Evolutionary conservation across 495 filamentous ascomycete genomes (phyloP).

Genomic region (Xylaria curta): DNA sequence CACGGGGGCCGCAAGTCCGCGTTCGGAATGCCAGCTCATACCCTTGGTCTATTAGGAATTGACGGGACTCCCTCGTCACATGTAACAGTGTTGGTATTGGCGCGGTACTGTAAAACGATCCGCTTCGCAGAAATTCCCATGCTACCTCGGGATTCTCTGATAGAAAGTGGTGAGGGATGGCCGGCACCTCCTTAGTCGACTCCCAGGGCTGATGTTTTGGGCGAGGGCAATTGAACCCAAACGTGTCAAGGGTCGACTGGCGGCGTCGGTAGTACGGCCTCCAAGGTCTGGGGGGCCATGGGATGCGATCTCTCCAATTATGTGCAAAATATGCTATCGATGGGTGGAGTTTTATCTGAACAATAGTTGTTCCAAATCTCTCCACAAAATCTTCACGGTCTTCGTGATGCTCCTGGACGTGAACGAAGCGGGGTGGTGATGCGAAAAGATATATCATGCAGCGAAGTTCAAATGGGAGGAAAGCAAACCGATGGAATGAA

Average conservation of each 20-base stretch:
- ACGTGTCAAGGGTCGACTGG: slow-evolving; percentile 3
- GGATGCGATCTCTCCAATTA: not conserved
- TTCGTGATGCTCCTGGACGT: slow-evolving; percentile 15
- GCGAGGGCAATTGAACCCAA: not conserved
- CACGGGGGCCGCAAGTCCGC: slow-evolving; percentile 19
- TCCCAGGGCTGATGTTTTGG: slow-evolving; percentile 11
- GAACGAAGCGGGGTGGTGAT: slow-evolving; percentile 22
- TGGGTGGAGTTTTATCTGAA: slow-evolving; percentile 4
- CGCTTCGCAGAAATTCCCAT: slow-evolving; percentile 8
- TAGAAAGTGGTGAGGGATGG: slow-evolving; percentile 2
- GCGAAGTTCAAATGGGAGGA: slow-evolving; percentile 21
- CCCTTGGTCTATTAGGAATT: slow-evolving; percentile 21
- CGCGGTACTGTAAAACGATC: slow-evolving; percentile 21
- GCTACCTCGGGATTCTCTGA: not conserved
- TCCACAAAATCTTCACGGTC: slow-evolving; percentile 6
- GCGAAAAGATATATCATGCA: slow-evolving; percentile 22
- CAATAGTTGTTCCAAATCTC: not conserved
- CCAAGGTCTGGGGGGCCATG: not conserved
- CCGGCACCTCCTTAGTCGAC: not conserved
- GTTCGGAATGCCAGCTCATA: slow-evolving; percentile 31
- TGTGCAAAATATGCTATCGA: slow-evolving; percentile 16
- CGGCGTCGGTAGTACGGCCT: not conserved
- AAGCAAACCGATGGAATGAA: slow-evolving; percentile 7
- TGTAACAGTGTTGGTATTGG: slow-evolving; percentile 30
- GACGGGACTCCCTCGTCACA: slow-evolving; percentile 26